A percentile compares a stretch with the other conserved stretches of the same genome.
Evolutionary conservation across 306 rosid species (phyloP).

Genomic region (Fragaria nilgerrensis): DNA sequence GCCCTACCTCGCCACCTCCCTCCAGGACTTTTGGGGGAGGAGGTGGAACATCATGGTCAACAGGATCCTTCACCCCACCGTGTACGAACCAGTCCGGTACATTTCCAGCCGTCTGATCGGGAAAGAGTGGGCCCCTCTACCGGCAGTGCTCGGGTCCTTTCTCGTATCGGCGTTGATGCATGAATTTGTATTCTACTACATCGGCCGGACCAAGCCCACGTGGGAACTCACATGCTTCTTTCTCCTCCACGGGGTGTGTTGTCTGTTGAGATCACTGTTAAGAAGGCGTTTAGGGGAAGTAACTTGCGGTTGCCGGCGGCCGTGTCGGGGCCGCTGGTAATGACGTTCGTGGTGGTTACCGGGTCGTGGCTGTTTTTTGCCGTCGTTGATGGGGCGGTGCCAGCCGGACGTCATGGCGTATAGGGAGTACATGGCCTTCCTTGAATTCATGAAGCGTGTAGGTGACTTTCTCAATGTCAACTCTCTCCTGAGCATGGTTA

Average conservation of each 20-base stretch:
- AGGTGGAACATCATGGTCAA: constrained; percentile 76
- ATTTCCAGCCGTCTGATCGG: constrained; percentile 15
- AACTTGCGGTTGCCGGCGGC: constrained; percentile 14
- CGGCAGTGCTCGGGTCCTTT: constrained; percentile 30
- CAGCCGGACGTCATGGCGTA: constrained; percentile 26
- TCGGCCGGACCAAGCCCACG: constrained; percentile 40
- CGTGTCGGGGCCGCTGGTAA: constrained; percentile 28
- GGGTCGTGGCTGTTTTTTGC: constrained; percentile 34
- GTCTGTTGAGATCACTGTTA: constrained; percentile 21
- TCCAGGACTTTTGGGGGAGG: constrained; percentile 75
- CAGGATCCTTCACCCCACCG: constrained; percentile 44
- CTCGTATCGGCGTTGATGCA: constrained; percentile 45
- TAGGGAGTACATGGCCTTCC: constrained; percentile 21
- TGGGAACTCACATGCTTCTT: constrained; percentile 46
- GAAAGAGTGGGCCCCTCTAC: constrained; percentile 13
- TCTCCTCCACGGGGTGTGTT: constrained; percentile 37
- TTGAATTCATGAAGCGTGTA: constrained; percentile 13
- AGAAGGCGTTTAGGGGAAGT: constrained; percentile 12
- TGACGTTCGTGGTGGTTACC: constrained; percentile 24
- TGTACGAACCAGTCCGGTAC: constrained; percentile 27
- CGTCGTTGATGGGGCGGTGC: constrained; percentile 21
- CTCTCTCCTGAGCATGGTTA: background rate
- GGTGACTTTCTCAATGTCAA: background rate
- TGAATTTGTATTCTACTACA: constrained; percentile 43
- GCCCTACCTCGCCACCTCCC: constrained; percentile 58